phyloP scores from a whole-genome alignment of 2,329 filamentous ascomycete species.

The Calonectria pseudoturangicola region DNA sequence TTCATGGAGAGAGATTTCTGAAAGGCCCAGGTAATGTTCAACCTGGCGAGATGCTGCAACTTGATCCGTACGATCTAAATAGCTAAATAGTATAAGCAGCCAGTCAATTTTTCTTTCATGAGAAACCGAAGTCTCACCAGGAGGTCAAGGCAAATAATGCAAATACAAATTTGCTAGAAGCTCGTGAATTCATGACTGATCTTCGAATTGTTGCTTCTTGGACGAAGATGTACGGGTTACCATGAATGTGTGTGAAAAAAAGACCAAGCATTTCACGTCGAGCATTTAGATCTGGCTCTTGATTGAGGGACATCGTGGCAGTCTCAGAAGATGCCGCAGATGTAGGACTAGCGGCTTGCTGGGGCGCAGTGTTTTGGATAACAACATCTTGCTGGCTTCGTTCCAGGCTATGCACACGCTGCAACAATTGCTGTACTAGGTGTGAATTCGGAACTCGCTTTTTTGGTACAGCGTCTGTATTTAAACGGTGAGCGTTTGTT shows the following conservation, averaged over 20 bases:
- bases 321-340: not conserved
- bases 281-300: slow-evolving; percentile 16
- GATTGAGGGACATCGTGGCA: not conserved
- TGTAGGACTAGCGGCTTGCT: not conserved
- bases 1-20: not conserved
- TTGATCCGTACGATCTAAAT: not conserved
- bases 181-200: slow-evolving; percentile 33
- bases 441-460: slow-evolving; percentile 36
- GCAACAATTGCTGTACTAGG: slow-evolving; percentile 37
- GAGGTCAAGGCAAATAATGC: slow-evolving; percentile 33
- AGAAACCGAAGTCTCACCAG: slow-evolving; percentile 2
- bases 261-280: slow-evolving; percentile 31
- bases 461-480: slow-evolving; percentile 38
- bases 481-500: not conserved
- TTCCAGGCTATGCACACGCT: slow-evolving; percentile 40
- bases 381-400: not conserved
- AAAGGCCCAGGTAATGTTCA: slow-evolving; percentile 33
- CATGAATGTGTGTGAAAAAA: slow-evolving; percentile 41
- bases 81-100: not conserved
- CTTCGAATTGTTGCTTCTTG: slow-evolving; percentile 34
- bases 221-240: slow-evolving; percentile 40
- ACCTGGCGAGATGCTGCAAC: not conserved
- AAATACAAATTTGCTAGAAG: slow-evolving; percentile 25
- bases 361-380: no score
- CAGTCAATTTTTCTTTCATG: not conserved